These are phyloP conservation scores for Arthromyces matolae DNA, from an alignment of 768 basidiomycete genomes.

Conservation along the genomic window DNA sequence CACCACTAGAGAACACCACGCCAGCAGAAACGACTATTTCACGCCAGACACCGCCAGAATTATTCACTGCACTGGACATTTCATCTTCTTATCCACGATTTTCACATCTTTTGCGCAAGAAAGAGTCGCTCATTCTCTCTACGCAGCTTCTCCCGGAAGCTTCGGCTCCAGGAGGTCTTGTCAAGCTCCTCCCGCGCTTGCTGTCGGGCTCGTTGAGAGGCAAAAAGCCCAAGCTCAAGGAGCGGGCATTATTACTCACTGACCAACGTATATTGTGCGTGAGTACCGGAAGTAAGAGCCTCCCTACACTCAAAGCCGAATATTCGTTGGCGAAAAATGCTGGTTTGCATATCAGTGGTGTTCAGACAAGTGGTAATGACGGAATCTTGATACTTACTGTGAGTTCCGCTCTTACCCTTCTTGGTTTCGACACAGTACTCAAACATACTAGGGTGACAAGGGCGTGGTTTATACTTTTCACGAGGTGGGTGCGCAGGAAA, in stretches of 20 bases:
- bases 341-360: conserved; percentile 1
- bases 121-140: conserved; percentile 6
- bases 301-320: conserved; percentile 8
- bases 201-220: conserved; percentile 10
- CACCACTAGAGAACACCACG: background rate
- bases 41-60: too few species aligned
- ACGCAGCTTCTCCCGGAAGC: conserved; percentile 10
- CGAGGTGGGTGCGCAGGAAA: conserved; percentile 4
- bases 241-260: conserved; percentile 12
- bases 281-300: conserved; percentile 2
- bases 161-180: conserved; percentile 4
- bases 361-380: conserved; percentile 7
- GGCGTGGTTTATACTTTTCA: conserved; percentile 5
- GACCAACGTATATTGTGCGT: conserved; percentile 12
- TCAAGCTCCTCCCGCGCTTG: conserved; percentile 10
- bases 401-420: background rate
- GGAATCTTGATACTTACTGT: conserved; percentile 10
- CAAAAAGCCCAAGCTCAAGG: conserved; percentile 15
- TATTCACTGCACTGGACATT: background rate
- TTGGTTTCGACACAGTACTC: background rate
- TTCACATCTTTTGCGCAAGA: conserved; percentile 6
- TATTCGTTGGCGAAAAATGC: background rate
- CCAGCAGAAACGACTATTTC: background rate
- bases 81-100: background rate
- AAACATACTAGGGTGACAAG: conserved; percentile 6